Conservation (phyloP, 352 stramenopile genomes). For the Pythium grandisporangium region DNA sequence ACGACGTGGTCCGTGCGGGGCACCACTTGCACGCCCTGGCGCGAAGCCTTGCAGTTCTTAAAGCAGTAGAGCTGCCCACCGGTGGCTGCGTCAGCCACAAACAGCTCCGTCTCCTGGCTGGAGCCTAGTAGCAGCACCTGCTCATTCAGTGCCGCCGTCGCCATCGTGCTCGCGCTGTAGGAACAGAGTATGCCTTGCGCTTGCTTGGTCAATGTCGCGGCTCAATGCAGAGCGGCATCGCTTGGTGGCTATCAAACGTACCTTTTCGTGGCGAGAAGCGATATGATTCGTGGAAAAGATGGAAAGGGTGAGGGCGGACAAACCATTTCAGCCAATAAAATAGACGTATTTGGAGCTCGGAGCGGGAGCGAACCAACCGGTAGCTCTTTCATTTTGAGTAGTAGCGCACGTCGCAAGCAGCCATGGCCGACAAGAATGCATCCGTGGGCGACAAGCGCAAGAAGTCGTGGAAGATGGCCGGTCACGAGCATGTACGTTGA, state of each 20-base stretch:
- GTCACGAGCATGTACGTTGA: slow-evolving; percentile 8
- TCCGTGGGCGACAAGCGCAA: slow-evolving; percentile 38
- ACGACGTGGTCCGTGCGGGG: slow-evolving; percentile 62
- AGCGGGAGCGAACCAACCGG: no score
- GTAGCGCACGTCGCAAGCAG: slow-evolving; percentile 6
- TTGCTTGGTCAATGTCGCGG: no score
- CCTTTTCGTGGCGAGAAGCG: not conserved
- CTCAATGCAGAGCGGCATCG: no score
- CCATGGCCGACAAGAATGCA: slow-evolving; percentile 9
- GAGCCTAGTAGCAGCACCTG: slow-evolving; percentile 62
- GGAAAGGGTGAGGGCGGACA: no score
- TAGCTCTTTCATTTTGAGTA: no score
- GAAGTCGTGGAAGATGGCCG: slow-evolving; percentile 31
- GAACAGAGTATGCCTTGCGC: no score
- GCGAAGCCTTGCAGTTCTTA: slow-evolving; percentile 49
- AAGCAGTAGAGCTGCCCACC: slow-evolving; percentile 65
- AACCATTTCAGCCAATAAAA: not conserved
- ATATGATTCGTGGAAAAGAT: not conserved
- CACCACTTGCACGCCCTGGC: slow-evolving; percentile 38
- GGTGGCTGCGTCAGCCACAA: slow-evolving; percentile 45
- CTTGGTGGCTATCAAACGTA: not conserved
- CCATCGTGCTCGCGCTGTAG: slow-evolving; percentile 9
- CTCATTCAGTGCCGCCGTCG: slow-evolving; percentile 33
- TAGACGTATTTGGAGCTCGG: no score
- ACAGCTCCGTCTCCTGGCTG: slow-evolving; percentile 54